Evolutionary conservation across 176 grass and related monocot genomes (phyloP).

Genomic region (Tillandsia fasciculata): DNA sequence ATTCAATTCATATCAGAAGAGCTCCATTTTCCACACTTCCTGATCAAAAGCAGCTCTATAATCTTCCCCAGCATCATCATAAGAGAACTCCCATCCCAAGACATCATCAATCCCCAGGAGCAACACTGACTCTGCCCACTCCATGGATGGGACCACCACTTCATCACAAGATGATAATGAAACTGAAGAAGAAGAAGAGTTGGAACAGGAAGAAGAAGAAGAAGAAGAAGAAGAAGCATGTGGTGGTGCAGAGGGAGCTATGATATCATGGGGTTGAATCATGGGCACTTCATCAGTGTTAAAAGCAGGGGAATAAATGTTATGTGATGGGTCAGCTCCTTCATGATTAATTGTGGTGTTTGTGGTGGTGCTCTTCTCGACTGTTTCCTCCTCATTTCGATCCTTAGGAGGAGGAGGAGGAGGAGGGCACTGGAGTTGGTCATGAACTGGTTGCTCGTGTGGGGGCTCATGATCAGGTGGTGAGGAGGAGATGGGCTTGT

Average conservation of each 20-base stretch:
- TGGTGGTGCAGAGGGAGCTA: background rate
- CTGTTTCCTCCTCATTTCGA: background rate
- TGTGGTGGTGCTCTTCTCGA: background rate
- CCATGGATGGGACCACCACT: background rate
- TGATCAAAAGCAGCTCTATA: background rate
- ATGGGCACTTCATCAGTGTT: slow-evolving; percentile 2
- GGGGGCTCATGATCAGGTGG: background rate
- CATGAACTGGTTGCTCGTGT: slow-evolving; percentile 2
- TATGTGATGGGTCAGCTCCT: background rate
- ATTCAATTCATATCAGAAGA: background rate
- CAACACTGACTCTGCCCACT: background rate
- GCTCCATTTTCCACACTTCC: background rate
- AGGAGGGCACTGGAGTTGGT: slow-evolving; percentile 1
- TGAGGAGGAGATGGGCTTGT: slow-evolving; percentile 33
- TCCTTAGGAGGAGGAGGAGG: background rate
- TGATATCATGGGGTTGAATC: slow-evolving; percentile 9
- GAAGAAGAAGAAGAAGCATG: background rate
- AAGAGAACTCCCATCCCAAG: background rate
- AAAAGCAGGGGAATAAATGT: background rate
- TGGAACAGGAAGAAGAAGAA: background rate
- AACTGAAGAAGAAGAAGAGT: background rate
- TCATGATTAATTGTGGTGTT: background rate
- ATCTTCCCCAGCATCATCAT: background rate
- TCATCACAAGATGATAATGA: background rate
- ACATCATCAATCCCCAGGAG: background rate